These are phyloP conservation scores for Neopestalotiopsis rosae DNA, from an alignment of 2,329 filamentous ascomycete genomes.

Conservation along the genomic window DNA sequence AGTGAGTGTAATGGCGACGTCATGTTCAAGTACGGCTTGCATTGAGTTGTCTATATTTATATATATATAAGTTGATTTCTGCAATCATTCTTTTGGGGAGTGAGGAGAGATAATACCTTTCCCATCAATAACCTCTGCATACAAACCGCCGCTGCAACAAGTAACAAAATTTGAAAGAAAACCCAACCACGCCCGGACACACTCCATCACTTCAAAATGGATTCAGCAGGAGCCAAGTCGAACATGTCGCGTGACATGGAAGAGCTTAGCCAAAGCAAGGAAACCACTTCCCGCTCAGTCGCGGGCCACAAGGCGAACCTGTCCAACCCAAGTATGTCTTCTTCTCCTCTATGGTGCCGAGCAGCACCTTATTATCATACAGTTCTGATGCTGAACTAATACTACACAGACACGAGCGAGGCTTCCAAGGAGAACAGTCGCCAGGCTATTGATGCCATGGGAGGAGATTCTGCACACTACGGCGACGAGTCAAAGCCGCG, in stretches of 20 bases:
- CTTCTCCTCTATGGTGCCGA: neutral
- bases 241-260: slow-evolving; percentile 48
- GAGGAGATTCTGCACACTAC: slow-evolving; percentile 49
- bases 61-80: too few species aligned
- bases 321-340: slow-evolving; percentile 48
- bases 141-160: neutral
- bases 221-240: slow-evolving; percentile 44
- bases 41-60: too few species aligned
- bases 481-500: slow-evolving; percentile 46
- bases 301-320: slow-evolving; percentile 53
- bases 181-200: neutral
- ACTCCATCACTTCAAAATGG: slow-evolving; percentile 28
- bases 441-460: slow-evolving; percentile 45
- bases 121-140: too few species aligned
- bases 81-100: too few species aligned
- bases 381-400: too few species aligned
- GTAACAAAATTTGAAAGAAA: neutral
- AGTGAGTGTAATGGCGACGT: too few species aligned
- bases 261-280: slow-evolving; percentile 40
- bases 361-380: too few species aligned
- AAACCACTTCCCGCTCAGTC: slow-evolving; percentile 31
- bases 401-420: slow-evolving; percentile 45
- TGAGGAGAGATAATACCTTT: too few species aligned
- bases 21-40: too few species aligned
- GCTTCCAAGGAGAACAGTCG: slow-evolving; percentile 50